A percentile compares a stretch with the other conserved stretches of the same genome.
These are phyloP conservation scores for Colletotrichum coccodes DNA, from an alignment of 2,329 filamentous ascomycete species.

Conservation along the genomic window DNA sequence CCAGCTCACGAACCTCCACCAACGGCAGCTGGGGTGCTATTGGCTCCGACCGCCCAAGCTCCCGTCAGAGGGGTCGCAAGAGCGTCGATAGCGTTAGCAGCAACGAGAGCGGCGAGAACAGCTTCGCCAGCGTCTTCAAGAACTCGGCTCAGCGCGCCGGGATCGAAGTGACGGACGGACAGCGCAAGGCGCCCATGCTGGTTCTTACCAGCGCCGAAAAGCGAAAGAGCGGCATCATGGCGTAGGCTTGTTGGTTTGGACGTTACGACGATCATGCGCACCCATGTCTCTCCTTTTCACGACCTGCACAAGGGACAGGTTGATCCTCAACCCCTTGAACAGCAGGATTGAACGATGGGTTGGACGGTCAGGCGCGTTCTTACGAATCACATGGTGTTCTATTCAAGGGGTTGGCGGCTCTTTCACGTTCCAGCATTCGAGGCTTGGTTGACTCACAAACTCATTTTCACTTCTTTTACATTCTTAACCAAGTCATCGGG, in stretches of 20 bases:
- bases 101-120: constrained; percentile 63
- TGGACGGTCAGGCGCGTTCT: constrained; percentile 24
- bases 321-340: constrained; percentile 27
- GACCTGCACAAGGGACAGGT: constrained; percentile 31
- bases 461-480: constrained; percentile 31
- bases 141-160: constrained; percentile 61
- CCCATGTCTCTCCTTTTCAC: constrained; percentile 34
- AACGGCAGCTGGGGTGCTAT: constrained; percentile 83
- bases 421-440: constrained; percentile 28
- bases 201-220: constrained; percentile 91
- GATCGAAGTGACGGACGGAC: constrained; percentile 67
- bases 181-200: constrained; percentile 87
- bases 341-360: constrained; percentile 33
- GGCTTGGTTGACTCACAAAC: constrained; percentile 32
- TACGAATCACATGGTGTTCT: constrained; percentile 31
- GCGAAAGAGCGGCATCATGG: constrained; percentile 72
- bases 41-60: constrained; percentile 84
- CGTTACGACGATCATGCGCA: constrained; percentile 35
- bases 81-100: constrained; percentile 74
- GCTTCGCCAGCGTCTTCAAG: constrained; percentile 75
- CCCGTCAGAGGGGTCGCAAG: constrained; percentile 72
- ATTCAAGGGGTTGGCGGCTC: constrained; percentile 25
- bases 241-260: constrained; percentile 26
- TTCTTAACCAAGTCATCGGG: constrained; percentile 26
- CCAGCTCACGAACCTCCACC: constrained; percentile 80